phyloP scores from a whole-genome alignment of 306 rosid genomes.

The Phaseolus lunatus region DNA sequence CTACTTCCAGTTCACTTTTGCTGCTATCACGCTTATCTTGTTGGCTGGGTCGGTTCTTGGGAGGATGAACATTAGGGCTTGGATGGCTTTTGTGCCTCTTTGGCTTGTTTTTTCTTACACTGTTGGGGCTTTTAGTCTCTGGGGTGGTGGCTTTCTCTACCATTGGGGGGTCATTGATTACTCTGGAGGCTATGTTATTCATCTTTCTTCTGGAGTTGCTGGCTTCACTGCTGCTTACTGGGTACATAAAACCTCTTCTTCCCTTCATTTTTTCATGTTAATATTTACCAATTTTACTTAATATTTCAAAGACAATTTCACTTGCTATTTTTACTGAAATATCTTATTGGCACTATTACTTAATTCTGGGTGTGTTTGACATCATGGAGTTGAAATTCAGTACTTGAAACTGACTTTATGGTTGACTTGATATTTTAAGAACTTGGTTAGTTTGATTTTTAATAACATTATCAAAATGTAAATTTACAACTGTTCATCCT shows the following conservation, averaged over 20 bases:
- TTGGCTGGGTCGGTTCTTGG: slow-evolving; percentile 53
- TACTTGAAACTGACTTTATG: too few species aligned
- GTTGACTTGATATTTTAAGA: too few species aligned
- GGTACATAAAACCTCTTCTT: not conserved
- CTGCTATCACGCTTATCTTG: slow-evolving; percentile 45
- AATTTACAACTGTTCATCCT: too few species aligned
- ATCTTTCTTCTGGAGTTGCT: slow-evolving; percentile 57
- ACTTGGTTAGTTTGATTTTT: too few species aligned
- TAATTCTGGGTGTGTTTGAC: not conserved
- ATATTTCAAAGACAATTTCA: too few species aligned
- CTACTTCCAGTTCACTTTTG: slow-evolving; percentile 54
- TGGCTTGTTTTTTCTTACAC: slow-evolving; percentile 55
- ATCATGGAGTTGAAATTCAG: not conserved
- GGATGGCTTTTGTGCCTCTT: slow-evolving; percentile 57
- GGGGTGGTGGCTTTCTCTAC: slow-evolving; percentile 63
- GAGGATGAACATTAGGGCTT: slow-evolving; percentile 54
- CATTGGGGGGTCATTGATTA: slow-evolving; percentile 63
- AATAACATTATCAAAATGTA: too few species aligned
- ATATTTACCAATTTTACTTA: too few species aligned
- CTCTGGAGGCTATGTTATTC: slow-evolving; percentile 57
- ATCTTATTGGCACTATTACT: not conserved
- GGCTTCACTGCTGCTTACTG: slow-evolving; percentile 53
- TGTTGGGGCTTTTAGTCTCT: slow-evolving; percentile 51
- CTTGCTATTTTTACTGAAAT: too few species aligned
- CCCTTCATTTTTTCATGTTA: too few species aligned